Evolutionary conservation across 441 rosid species (phyloP).

Genomic region (Adansonia rubrostipa): DNA sequence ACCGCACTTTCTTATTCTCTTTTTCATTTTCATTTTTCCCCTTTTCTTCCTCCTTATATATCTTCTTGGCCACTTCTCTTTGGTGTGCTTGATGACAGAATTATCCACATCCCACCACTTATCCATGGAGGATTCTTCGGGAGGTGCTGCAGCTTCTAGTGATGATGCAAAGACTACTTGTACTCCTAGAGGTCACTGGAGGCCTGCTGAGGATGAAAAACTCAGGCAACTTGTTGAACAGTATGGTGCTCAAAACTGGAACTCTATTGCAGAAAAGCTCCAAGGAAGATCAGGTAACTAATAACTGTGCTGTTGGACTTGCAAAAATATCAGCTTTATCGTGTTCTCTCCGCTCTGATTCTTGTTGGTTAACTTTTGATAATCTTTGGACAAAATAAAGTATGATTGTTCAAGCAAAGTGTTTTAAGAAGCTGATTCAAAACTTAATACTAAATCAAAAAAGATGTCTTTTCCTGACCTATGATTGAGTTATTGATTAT

Average conservation of each 20-base stretch:
- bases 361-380: not conserved
- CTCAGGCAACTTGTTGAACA: conserved; percentile 50
- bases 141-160: conserved; percentile 30
- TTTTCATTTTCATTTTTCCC: conserved; percentile 21
- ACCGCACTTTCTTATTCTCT: conserved; percentile 54
- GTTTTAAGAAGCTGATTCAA: not conserved
- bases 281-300: conserved; percentile 53
- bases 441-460: not conserved
- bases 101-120: not conserved
- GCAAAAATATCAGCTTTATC: not conserved
- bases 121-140: conserved; percentile 45
- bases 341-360: not conserved
- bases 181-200: conserved; percentile 49
- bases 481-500: not conserved
- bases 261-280: conserved; percentile 53
- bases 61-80: conserved; percentile 41
- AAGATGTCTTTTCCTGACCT: not conserved
- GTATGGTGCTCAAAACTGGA: conserved; percentile 57
- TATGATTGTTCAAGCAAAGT: not conserved
- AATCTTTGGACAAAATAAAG: not conserved
- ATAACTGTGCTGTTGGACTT: not conserved
- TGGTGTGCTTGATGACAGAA: conserved; percentile 34
- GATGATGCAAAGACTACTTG: conserved; percentile 47
- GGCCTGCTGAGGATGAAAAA: conserved; percentile 51
- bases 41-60: conserved; percentile 35